Base-by-base conservation (phyloP, 345 rosid genomes). In the Eucalyptus guilfoylei region DNA sequence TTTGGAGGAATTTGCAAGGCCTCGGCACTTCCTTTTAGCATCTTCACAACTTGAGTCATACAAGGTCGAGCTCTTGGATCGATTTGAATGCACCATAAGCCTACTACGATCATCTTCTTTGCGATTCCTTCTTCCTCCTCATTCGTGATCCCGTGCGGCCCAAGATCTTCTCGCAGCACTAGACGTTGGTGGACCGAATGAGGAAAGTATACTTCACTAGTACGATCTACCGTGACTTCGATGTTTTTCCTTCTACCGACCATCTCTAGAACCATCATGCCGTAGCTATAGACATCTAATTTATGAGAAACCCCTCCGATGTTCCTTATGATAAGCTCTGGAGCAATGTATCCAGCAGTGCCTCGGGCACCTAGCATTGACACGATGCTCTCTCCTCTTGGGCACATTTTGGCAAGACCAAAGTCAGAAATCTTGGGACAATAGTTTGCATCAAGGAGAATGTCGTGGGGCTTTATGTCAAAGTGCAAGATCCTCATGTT, bases 391-490 rank as follows among this genome's bases (percentile, higher is more conserved):
- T 91, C 95, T 5, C 89, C 88, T 14, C 58, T 87, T 1, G 87
- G 87, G 67, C 92, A 91, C 5, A 91, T 87, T 88, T 94, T 94
- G 4, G 96, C 91, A 9, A 94, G 91, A 15, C 95, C 94, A 1
- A 94, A 94, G 58, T 95, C 92, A 0, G 91, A 92, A 16, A 94
- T 95, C 45, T 94, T 93, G 1, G 95, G 94, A 49, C 91, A 87
- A n/a, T 92, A 93, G 0, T 90, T 89, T 86, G 91, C 21, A 3
- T 62, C 17, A 0, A 62, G 72, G 19, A 62, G 34, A 62, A 62
- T 62, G 0, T 28, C 30, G 15, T 28, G 67, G 0, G 32, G 67
- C 67, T 28, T 60, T 28, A 60, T 60, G 8, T 60, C 6, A 0
- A 48, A 48, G 6, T 48, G 49, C 15, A 49, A 49, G 3, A 49